Conservation (phyloP, 108 stramenopile species). For the Craspedostauros australis region DNA sequence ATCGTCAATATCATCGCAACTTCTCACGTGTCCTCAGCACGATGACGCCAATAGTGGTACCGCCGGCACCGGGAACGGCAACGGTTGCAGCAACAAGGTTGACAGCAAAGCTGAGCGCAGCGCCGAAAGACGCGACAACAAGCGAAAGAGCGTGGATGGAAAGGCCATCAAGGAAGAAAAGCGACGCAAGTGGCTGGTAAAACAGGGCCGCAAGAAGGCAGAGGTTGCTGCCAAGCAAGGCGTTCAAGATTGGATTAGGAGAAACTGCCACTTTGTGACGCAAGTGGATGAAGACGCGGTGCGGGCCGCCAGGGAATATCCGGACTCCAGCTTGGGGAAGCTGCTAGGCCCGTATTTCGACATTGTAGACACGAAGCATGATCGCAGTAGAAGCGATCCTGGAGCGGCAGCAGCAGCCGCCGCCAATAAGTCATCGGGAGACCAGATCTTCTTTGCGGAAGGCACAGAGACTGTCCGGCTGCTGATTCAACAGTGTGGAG, state of each 20-base stretch:
- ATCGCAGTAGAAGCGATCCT: no score
- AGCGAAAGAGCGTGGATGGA: constrained; percentile 7
- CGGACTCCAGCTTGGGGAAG: not conserved
- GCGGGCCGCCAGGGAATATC: not conserved
- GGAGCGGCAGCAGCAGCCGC: not conserved
- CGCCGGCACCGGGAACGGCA: no score
- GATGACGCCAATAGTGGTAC: no score
- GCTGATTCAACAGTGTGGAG: constrained; percentile 48
- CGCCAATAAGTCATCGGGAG: not conserved
- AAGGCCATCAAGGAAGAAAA: constrained; percentile 13
- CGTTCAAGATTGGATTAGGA: constrained; percentile 12
- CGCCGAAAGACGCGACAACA: not conserved
- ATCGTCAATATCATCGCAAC: no score
- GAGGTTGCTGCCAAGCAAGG: not conserved
- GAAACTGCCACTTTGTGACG: constrained; percentile 13
- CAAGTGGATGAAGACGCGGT: constrained; percentile 13
- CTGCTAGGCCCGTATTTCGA: constrained; percentile 20
- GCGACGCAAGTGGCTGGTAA: constrained; percentile 23
- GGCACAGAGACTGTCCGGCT: constrained; percentile 69
- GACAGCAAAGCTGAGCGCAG: not conserved
- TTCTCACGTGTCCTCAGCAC: no score
- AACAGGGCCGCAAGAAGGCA: constrained; percentile 15
- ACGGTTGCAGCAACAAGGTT: no score
- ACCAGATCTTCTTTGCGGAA: constrained; percentile 58
- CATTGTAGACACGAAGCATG: constrained; percentile 15